Conservation (phyloP, 192 early-diverging fungal genomes). For the Umbelopsis vinacea region DNA sequence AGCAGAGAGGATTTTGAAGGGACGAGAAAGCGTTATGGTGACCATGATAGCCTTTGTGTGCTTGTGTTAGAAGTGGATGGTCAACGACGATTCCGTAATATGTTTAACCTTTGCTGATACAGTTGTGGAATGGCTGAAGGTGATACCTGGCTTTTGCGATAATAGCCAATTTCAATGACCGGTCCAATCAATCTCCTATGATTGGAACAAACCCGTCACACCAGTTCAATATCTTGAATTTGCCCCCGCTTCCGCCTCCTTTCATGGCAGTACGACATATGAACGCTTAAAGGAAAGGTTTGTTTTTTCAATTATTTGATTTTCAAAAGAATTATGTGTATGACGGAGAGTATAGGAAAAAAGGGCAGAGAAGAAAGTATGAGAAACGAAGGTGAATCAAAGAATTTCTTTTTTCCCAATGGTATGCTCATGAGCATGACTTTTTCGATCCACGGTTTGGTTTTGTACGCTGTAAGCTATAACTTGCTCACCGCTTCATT, state of each 20-base stretch:
- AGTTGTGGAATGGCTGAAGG: not conserved
- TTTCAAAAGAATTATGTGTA: too few relatives aligned
- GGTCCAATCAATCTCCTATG: not conserved
- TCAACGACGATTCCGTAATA: not conserved
- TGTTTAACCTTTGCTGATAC: too few relatives aligned
- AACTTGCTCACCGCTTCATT: not conserved
- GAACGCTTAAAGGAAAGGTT: not conserved
- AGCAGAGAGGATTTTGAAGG: conserved; percentile 3
- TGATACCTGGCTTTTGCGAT: not conserved
- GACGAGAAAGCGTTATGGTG: conserved; percentile 7
- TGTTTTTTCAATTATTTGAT: too few relatives aligned
- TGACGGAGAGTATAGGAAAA: too few relatives aligned
- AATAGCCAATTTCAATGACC: not conserved
- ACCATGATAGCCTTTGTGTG: not conserved
- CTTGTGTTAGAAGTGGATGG: not conserved
- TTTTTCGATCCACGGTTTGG: not conserved
- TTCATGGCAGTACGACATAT: not conserved
- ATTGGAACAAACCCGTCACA: not conserved
- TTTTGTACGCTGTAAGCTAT: not conserved
- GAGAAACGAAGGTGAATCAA: too few relatives aligned
- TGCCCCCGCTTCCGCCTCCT: not conserved
- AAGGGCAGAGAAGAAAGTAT: too few relatives aligned
- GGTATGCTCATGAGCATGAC: not conserved
- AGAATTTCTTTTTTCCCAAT: too few relatives aligned
- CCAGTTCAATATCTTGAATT: not conserved